phyloP scores from a whole-genome alignment of 345 rosid genomes.

The Odontarrhena argentea region DNA sequence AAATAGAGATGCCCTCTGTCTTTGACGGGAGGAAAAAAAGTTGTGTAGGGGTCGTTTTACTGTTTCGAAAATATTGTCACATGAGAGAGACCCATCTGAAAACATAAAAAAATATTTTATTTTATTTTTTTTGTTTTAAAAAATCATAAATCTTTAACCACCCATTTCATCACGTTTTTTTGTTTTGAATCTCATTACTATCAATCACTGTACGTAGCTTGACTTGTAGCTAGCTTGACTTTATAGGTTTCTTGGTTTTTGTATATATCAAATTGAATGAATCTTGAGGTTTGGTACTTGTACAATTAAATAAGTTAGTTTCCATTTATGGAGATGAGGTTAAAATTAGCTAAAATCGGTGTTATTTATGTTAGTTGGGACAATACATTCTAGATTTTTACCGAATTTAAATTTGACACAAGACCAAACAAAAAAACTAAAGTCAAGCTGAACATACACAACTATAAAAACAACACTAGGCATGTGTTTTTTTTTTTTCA shows the following conservation, averaged over 20 bases:
- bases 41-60: slow-evolving; percentile 32
- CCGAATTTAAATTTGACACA: too few relatives aligned
- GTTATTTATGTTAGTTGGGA: neutral
- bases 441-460: neutral
- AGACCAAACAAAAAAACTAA: neutral
- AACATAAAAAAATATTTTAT: neutral
- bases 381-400: neutral
- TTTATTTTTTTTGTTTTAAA: neutral
- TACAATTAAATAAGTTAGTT: too few relatives aligned
- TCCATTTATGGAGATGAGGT: too few relatives aligned
- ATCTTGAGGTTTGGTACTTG: neutral
- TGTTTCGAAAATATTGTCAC: slow-evolving; percentile 29
- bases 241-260: slow-evolving; percentile 6
- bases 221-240: neutral
- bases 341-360: too few relatives aligned
- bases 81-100: slow-evolving; percentile 23
- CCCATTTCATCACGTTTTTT: slow-evolving; percentile 24
- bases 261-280: neutral
- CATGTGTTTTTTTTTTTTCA: neutral
- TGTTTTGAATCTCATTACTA: neutral
- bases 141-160: slow-evolving; percentile 9
- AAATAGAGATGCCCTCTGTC: slow-evolving; percentile 22
- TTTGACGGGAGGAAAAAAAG: slow-evolving; percentile 31
- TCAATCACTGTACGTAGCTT: too few relatives aligned
- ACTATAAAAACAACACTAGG: neutral